Evolutionary conservation across 805 yeast genomes (phyloP).

Genomic region (Saturnispora sanitii): DNA sequence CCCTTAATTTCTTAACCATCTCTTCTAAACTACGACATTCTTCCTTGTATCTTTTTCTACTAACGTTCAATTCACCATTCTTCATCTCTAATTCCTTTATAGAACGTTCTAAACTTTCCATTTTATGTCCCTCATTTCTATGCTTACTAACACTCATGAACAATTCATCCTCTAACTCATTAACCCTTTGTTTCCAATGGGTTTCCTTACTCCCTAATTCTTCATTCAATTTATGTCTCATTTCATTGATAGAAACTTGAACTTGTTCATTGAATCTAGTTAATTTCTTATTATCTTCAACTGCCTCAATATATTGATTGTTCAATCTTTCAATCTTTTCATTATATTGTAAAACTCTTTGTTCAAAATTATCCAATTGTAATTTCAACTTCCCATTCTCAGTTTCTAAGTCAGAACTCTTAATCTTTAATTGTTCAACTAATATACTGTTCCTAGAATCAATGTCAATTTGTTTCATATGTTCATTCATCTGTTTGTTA

Average conservation of each 20-base stretch:
- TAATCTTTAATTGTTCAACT: conserved; percentile 25
- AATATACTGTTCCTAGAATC: conserved; percentile 25
- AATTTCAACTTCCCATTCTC: conserved; percentile 25
- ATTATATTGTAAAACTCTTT: conserved; percentile 14
- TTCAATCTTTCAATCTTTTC: conserved; percentile 30
- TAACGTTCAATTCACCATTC: conserved; percentile 40
- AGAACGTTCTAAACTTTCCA: conserved; percentile 40
- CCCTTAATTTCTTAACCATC: conserved; percentile 37
- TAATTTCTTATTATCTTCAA: conserved; percentile 60
- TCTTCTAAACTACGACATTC: conserved; percentile 50
- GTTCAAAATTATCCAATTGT: conserved; percentile 21
- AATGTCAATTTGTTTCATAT: conserved; percentile 24
- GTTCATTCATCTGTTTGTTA: conserved; percentile 31
- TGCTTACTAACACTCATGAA: conserved; percentile 37
- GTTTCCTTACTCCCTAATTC: conserved; percentile 41
- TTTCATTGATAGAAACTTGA: conserved; percentile 32
- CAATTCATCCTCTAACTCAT: conserved; percentile 41
- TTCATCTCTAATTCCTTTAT: conserved; percentile 45
- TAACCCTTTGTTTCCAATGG: conserved; percentile 51
- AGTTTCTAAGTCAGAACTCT: conserved; percentile 27
- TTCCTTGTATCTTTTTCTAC: conserved; percentile 43
- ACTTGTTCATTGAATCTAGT: conserved; percentile 46
- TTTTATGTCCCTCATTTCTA: conserved; percentile 42
- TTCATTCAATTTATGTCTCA: conserved; percentile 41
- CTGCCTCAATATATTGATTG: conserved; percentile 43